phyloP scores from a whole-genome alignment of 2,329 filamentous ascomycete species.

The Exophiala viscosa region DNA sequence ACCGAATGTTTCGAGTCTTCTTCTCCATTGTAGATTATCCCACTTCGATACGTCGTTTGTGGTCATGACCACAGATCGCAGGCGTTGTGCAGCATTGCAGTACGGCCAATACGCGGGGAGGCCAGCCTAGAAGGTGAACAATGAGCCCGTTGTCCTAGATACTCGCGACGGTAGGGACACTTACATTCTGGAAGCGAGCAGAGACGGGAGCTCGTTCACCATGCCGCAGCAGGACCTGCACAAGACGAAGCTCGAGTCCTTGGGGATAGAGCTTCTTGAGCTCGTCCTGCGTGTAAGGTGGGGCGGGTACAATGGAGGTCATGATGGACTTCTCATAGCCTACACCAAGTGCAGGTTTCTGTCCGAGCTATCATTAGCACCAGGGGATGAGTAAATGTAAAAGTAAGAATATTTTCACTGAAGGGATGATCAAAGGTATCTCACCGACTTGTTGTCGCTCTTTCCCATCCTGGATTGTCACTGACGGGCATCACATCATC shows the following conservation, averaged over 20 bases:
- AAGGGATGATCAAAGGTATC: too few relatives aligned
- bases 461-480: neutral
- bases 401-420: neutral
- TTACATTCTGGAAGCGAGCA: slow-evolving; percentile 76
- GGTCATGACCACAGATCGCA: slow-evolving; percentile 60
- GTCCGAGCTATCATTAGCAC: neutral
- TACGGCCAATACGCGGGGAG: slow-evolving; percentile 74
- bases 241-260: slow-evolving; percentile 75
- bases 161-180: slow-evolving; percentile 17
- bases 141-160: neutral
- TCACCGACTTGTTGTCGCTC: neutral
- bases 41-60: slow-evolving; percentile 52
- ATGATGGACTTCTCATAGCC: slow-evolving; percentile 46
- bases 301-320: slow-evolving; percentile 71
- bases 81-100: slow-evolving; percentile 70
- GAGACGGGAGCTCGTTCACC: slow-evolving; percentile 78
- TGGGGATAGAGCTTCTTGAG: slow-evolving; percentile 76
- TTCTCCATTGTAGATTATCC: slow-evolving; percentile 60
- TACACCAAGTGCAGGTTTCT: neutral
- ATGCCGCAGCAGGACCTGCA: slow-evolving; percentile 65
- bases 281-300: slow-evolving; percentile 76
- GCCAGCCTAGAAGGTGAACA: slow-evolving; percentile 42
- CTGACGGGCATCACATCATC: too few relatives aligned
- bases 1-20: slow-evolving; percentile 80
- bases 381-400: neutral